phyloP scores from a whole-genome alignment of 257 asterid species.

The Paulownia fortunei region DNA sequence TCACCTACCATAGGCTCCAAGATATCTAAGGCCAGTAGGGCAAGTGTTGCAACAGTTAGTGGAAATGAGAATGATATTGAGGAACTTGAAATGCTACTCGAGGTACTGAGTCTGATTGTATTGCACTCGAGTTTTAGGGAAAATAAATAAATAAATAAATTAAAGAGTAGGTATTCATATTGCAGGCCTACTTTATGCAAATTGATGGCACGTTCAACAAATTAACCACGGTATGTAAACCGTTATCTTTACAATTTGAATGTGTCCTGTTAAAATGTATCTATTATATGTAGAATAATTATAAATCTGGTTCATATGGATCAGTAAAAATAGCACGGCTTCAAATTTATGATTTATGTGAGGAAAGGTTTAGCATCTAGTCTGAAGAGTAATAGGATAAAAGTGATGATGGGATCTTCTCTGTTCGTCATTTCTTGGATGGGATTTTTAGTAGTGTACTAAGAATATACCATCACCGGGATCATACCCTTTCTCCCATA shows the following conservation, averaged over 20 bases:
- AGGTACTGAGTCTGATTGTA: constrained; percentile 48
- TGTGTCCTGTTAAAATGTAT: not conserved
- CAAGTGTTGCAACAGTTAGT: constrained; percentile 80
- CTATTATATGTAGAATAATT: not conserved
- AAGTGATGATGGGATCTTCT: too few relatives aligned
- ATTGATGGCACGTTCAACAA: constrained; percentile 88
- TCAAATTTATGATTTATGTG: too few relatives aligned
- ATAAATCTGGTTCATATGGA: not conserved
- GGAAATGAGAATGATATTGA: constrained; percentile 93
- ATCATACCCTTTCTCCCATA: too few relatives aligned
- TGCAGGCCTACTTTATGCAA: constrained; percentile 96
- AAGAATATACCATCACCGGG: too few relatives aligned
- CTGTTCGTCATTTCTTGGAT: too few relatives aligned
- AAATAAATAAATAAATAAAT: not conserved
- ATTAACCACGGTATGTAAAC: constrained; percentile 72
- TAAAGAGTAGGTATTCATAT: constrained; percentile 10
- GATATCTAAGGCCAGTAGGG: constrained; percentile 87
- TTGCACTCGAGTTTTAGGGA: not conserved
- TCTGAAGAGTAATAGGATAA: too few relatives aligned
- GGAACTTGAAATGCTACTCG: constrained; percentile 95
- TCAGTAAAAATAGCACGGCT: not conserved
- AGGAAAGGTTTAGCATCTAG: too few relatives aligned
- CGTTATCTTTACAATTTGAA: not conserved
- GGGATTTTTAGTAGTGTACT: too few relatives aligned
- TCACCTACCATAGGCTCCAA: constrained; percentile 90